Base-by-base conservation (phyloP, 169 alveolate species). In the Plasmodium gonderi region DNA sequence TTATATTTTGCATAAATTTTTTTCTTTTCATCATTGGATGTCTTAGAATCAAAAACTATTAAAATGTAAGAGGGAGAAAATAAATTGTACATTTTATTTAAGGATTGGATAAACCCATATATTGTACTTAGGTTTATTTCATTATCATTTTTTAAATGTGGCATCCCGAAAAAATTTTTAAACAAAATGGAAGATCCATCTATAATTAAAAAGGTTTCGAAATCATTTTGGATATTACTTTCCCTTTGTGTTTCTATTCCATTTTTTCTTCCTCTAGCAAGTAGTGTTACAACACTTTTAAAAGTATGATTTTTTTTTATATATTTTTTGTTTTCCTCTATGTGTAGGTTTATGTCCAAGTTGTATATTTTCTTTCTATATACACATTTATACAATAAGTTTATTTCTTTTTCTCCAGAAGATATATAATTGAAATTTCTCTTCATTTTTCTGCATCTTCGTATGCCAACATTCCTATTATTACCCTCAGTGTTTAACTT, bases 181-280 rank as follows among this genome's bases (percentile, higher is more conserved):
- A 92, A 95, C 11, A 96, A 95, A 68, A 95, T 87, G 11, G 96
- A 96, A 0, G 96, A 94, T 23, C 96, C 97, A 82, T 95, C 97
- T 20, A 95, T 93, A 33, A 95, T 91, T 47, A 95, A 91, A 33
- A 95, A 85, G 14, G 92, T 85, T 85, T 85, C 92, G 47, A 33
- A 36, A 1, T 79, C 45, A 23, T 79, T 68, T 26, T 5, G 51
- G 9, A 14, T 14, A 40, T 68, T n/a, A 20, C 44, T 42, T 23
- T 74, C 79, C 38, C 29, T 72, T 51, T 36, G 20, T 47, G 31
- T 14, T 6, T 80, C 68, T 5, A 11, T 51, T 31, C 29, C 79
- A 17, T 45, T 45, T 51, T 82, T 82, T 20, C 45, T 79, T 47
- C 23, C 36, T n/a, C 47, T 29, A 17, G 79, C 90, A 26, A 12